Evolutionary conservation across 108 stramenopile species (phyloP).

Genomic region (Pseudonitzschia multistriata): DNA sequence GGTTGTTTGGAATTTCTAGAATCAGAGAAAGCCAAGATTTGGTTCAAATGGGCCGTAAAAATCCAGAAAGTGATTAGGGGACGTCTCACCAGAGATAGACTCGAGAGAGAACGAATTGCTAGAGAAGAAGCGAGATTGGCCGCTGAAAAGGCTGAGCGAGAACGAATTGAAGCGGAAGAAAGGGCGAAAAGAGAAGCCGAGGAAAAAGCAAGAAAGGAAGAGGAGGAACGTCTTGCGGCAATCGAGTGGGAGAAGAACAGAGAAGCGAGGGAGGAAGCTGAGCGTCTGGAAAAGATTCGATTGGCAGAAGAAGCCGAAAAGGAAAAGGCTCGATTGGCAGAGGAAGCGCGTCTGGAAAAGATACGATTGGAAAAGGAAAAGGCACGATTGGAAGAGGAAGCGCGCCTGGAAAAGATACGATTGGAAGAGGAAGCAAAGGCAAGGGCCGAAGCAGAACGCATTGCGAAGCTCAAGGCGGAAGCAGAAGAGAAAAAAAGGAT

Average conservation of each 20-base stretch:
- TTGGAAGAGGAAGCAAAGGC: conserved; percentile 13
- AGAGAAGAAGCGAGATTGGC: neutral
- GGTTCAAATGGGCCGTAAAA: conserved; percentile 49
- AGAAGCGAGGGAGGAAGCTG: conserved; percentile 17
- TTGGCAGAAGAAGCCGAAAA: neutral
- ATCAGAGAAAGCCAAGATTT: conserved; percentile 35
- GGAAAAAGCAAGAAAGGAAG: neutral
- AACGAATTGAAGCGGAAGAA: conserved; percentile 22
- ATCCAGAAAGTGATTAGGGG: conserved; percentile 36
- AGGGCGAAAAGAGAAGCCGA: conserved; percentile 5
- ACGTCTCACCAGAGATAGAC: conserved; percentile 23
- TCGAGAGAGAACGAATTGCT: conserved; percentile 25
- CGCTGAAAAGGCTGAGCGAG: conserved; percentile 31
- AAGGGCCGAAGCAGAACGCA: conserved; percentile 7
- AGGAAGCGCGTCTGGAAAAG: neutral
- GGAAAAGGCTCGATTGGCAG: conserved; percentile 9
- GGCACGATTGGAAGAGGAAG: conserved; percentile 26
- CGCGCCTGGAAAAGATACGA: neutral
- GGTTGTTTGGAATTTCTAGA: conserved; percentile 76
- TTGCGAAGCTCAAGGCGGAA: conserved; percentile 18
- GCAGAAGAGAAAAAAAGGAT: conserved; percentile 20
- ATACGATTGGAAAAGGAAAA: neutral
- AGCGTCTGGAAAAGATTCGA: conserved; percentile 4
- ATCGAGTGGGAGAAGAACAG: neutral
- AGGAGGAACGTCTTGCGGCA: conserved; percentile 15